Base-by-base conservation (phyloP, 2,329 filamentous ascomycete genomes). In the Scedosporium dehoogii region DNA sequence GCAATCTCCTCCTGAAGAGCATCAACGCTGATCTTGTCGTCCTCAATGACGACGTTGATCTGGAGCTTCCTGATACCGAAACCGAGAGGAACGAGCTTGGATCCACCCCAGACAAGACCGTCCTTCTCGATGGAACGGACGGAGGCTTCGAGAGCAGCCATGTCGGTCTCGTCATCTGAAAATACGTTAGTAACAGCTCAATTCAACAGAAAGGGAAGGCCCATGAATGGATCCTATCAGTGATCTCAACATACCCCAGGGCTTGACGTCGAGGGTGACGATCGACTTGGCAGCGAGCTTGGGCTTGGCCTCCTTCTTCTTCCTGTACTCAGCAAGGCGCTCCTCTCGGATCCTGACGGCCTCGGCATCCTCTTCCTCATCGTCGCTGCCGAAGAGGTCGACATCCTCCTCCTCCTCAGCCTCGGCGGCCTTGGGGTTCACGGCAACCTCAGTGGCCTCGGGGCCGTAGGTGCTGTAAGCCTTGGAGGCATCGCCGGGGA, bases 1-100 rank as follows among this genome's bases (percentile, higher is more conserved):
- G 74, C 66, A 72, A 97, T 96, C 81, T 90, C 73, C 75, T 91
- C 86, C 84, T 96, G 86, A 69, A 99, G 87, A 66, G 97, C 93
- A 70, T 88, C 85, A 68, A 90, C 76, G 69, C 90, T 92, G 74
- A 99, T 60, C 56, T 66, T 65, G 44, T 64, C 64, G 53, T 99
- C 94, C 84, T 97, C 94, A 68, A 97, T 82, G 71, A 97, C 92
- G 70, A 97, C 79, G 88, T 91, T 97, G 83, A 99, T 96, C 85
- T 97, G 93, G 67, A 99, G 87, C 86, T 97, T 97, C 85, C 90
- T 94, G 84, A 99, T 96, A 84, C 94, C 94, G 84, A 91, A 99
- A 73, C 92, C 93, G 71, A 99, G 88, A 68, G 92, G 77, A 60
- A 96, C 88, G 68, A 96, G 82, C 84, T 94, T 90, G 76, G 90